A percentile compares a stretch with the other conserved stretches of the same genome.
Conservation (phyloP, 2,329 filamentous ascomycete genomes). For the Kalmusia sp. region DNA sequence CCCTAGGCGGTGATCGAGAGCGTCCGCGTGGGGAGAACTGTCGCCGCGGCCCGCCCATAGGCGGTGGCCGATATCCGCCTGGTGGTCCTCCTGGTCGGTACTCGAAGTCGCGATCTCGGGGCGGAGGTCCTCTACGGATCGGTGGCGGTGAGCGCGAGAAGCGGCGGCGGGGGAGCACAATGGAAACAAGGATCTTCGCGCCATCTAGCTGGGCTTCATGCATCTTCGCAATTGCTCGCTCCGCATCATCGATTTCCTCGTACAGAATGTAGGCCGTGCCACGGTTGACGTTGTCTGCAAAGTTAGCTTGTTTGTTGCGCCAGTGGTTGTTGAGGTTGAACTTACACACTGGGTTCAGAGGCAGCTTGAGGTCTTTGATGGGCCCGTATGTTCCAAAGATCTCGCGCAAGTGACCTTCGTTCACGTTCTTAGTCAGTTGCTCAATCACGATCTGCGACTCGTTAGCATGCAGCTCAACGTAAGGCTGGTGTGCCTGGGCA, state of each 20-base stretch:
- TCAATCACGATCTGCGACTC: slow-evolving; percentile 83
- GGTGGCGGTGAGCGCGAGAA: slow-evolving; percentile 81
- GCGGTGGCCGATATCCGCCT: slow-evolving; percentile 44
- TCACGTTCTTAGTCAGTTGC: slow-evolving; percentile 94
- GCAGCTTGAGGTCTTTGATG: slow-evolving; percentile 87
- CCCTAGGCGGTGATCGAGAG: slow-evolving; percentile 53
- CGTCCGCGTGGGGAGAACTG: slow-evolving; percentile 50
- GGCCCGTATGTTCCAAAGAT: slow-evolving; percentile 90
- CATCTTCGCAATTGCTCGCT: slow-evolving; percentile 93
- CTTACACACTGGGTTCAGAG: slow-evolving; percentile 85
- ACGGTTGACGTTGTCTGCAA: slow-evolving; percentile 81
- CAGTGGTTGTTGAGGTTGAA: slow-evolving; percentile 4
- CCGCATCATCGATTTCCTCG: slow-evolving; percentile 76
- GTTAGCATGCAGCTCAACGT: slow-evolving; percentile 11
- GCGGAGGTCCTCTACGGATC: slow-evolving; percentile 62
- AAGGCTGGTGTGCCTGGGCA: slow-evolving; percentile 6
- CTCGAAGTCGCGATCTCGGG: slow-evolving; percentile 31
- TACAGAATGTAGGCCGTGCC: slow-evolving; percentile 94
- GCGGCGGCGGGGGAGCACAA: slow-evolving; percentile 82
- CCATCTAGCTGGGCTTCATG: slow-evolving; percentile 96
- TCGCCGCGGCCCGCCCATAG: slow-evolving; percentile 41
- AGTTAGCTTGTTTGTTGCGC: slow-evolving; percentile 9
- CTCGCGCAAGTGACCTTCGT: slow-evolving; percentile 84
- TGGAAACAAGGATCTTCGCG: slow-evolving; percentile 81
- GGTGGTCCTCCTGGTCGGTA: slow-evolving; percentile 46